Evolutionary conservation across 495 filamentous ascomycete species (phyloP), one percentile per base, ranked within the genome.

Genomic region (Letharia lupina): DNA sequence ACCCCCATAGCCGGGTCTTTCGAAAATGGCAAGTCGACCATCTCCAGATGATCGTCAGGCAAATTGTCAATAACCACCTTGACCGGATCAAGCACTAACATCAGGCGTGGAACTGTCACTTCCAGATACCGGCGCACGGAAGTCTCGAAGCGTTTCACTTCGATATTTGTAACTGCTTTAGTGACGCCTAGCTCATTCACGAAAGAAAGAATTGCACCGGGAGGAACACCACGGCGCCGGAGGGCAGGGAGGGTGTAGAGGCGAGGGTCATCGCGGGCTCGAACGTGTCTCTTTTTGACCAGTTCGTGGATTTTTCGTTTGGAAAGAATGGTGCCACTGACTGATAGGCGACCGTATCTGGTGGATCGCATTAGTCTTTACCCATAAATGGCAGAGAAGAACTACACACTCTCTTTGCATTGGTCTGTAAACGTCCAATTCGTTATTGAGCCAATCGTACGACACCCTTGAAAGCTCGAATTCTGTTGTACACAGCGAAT

Each of bases 141-240:
- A 71, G 89, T 83, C 67, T 96, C 92, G 70, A 96, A 90, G 18
- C 87, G 84, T 56, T 80, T 73, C 60, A 87, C 83, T 73, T 91
- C 84, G 68, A 95, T 93, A 61, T 87, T 82, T 54, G 84, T 85
- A 61, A 84, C 82, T 57, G 85, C 78, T 60, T 89, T 92, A 3
- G 91, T 91, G 33, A 96, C 92, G 33, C 92, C 92, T 42, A 96
- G 86, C 65, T 94, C 91, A 70, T 90, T 90, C 68, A 96, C 86
- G 71, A 96, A 96, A 58, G 87, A 84, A 47, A 93, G 84, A 31
- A 96, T 90, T 3, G 92, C 93, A 11, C 89, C 89, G 0, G 92
- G 91, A 5, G 92, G 92, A 10, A 96, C 81, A 73, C 93, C 91
- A 47, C 91, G 84, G 31, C 92, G 85, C 28, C 88, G 85, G 33